A percentile compares a stretch with the other conserved stretches of the same genome.
Evolutionary conservation across 306 rosid genomes (phyloP).

Genomic region (Cyamopsis tetragonoloba): DNA sequence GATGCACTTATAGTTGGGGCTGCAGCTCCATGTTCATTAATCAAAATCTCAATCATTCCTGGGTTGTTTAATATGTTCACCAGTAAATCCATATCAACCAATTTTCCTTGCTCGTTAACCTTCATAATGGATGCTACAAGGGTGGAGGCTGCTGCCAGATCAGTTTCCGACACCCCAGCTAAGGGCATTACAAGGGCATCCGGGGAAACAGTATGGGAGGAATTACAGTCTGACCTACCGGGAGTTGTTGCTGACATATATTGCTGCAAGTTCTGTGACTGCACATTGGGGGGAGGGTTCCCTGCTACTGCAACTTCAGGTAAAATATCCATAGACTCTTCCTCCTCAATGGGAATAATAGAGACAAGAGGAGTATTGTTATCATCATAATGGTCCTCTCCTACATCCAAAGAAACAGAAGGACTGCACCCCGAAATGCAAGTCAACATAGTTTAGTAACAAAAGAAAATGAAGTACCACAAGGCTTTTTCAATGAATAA

Average conservation of each 20-base stretch:
- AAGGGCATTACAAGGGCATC: slow-evolving; percentile 12
- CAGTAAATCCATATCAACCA: slow-evolving; percentile 62
- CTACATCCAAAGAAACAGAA: slow-evolving; percentile 41
- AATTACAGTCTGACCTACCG: not conserved
- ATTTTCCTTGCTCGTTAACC: slow-evolving; percentile 43
- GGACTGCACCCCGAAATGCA: slow-evolving; percentile 43
- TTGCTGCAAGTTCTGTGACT: slow-evolving; percentile 23
- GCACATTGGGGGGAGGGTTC: slow-evolving; percentile 16
- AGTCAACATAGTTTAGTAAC: slow-evolving; percentile 18
- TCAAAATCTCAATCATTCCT: slow-evolving; percentile 49
- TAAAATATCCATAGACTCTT: slow-evolving; percentile 26
- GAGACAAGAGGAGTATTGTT: slow-evolving; percentile 51
- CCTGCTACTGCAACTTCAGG: slow-evolving; percentile 19
- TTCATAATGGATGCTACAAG: slow-evolving; percentile 45
- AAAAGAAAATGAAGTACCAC: not conserved
- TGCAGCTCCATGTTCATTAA: slow-evolving; percentile 17
- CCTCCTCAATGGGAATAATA: slow-evolving; percentile 65
- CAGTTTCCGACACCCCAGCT: slow-evolving; percentile 31
- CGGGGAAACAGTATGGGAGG: not conserved
- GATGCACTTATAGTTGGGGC: slow-evolving; percentile 17
- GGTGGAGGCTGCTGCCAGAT: slow-evolving; percentile 42
- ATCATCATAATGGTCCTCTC: slow-evolving; percentile 47
- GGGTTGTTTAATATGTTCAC: slow-evolving; percentile 59
- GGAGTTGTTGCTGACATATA: not conserved
- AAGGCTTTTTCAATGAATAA: not conserved